Conservation (phyloP, 192 early-diverging fungal species). For the Mortierella claussenii region DNA sequence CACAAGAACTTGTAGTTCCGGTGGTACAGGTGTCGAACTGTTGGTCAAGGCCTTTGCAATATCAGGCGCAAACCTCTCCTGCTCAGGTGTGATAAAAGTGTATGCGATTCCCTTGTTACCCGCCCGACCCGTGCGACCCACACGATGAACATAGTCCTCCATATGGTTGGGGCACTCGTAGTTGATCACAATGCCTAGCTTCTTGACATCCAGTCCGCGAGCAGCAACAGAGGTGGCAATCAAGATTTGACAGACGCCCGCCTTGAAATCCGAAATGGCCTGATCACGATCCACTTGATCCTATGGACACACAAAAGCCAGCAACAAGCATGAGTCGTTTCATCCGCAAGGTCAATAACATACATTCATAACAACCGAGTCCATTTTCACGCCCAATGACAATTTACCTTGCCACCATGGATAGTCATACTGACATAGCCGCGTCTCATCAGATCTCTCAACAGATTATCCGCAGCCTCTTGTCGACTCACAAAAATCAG, state of each 20-base stretch:
- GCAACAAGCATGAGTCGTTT: too few relatives aligned
- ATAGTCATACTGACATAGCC: slow-evolving; percentile 91
- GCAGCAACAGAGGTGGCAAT: slow-evolving; percentile 98
- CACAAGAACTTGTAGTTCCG: slow-evolving; percentile 80
- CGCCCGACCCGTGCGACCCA: slow-evolving; percentile 96
- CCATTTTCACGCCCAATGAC: too few relatives aligned
- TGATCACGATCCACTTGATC: slow-evolving; percentile 91
- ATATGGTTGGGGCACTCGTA: slow-evolving; percentile 98
- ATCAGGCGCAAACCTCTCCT: slow-evolving; percentile 93
- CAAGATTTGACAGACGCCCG: slow-evolving; percentile 85
- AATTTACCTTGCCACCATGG: slow-evolving; percentile 93
- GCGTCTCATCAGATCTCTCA: slow-evolving; percentile 83
- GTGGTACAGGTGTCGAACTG: slow-evolving; percentile 78
- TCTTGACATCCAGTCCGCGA: slow-evolving; percentile 94
- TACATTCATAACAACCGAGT: too few relatives aligned
- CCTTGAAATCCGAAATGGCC: slow-evolving; percentile 95
- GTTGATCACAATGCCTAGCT: slow-evolving; percentile 93
- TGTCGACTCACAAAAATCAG: slow-evolving; percentile 97
- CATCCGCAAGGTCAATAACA: too few relatives aligned
- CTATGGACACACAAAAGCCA: slow-evolving; percentile 7
- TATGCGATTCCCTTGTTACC: slow-evolving; percentile 98
- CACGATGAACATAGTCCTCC: slow-evolving; percentile 99
- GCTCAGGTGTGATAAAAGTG: slow-evolving; percentile 95
- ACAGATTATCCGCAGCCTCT: slow-evolving; percentile 91
- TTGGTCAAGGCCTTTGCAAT: slow-evolving; percentile 90